phyloP scores from a whole-genome alignment of 805 yeast species.

The Metschnikowia colocasiae region DNA sequence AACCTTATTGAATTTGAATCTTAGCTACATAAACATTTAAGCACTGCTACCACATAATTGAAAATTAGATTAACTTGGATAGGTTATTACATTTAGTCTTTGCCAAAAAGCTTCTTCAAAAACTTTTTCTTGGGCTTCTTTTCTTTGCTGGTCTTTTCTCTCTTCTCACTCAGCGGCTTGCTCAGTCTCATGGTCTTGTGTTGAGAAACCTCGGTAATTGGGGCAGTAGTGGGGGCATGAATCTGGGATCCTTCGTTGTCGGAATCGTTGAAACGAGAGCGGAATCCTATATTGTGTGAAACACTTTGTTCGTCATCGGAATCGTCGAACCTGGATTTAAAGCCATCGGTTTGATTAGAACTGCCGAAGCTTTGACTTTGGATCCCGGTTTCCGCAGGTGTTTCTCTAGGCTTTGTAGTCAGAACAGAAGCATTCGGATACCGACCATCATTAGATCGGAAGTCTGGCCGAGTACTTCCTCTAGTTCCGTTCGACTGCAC shows the following conservation, averaged over 20 bases:
- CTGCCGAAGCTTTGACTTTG: background rate
- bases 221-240: slow-evolving; percentile 2
- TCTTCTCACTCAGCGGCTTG: slow-evolving; percentile 7
- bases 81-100: slow-evolving; percentile 4
- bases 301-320: slow-evolving; percentile 52
- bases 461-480: background rate
- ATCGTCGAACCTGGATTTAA: slow-evolving; percentile 57
- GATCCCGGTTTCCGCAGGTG: background rate
- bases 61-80: background rate
- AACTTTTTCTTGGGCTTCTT: slow-evolving; percentile 28
- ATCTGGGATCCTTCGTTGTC: slow-evolving; percentile 23
- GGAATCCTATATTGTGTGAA: slow-evolving; percentile 16
- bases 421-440: background rate
- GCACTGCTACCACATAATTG: background rate
- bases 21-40: slow-evolving; percentile 6
- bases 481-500: background rate
- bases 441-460: background rate
- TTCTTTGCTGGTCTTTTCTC: slow-evolving; percentile 22
- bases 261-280: slow-evolving; percentile 28
- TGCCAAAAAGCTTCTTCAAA: slow-evolving; percentile 41
- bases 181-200: slow-evolving; percentile 13
- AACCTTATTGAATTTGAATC: slow-evolving; percentile 47
- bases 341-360: slow-evolving; percentile 13
- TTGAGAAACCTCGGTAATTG: slow-evolving; percentile 9
- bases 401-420: background rate